A percentile compares a stretch with the other conserved stretches of the same genome.
Evolutionary conservation across 1,284 basidiomycete species (phyloP).

Genomic region (Ustilago hordei): DNA sequence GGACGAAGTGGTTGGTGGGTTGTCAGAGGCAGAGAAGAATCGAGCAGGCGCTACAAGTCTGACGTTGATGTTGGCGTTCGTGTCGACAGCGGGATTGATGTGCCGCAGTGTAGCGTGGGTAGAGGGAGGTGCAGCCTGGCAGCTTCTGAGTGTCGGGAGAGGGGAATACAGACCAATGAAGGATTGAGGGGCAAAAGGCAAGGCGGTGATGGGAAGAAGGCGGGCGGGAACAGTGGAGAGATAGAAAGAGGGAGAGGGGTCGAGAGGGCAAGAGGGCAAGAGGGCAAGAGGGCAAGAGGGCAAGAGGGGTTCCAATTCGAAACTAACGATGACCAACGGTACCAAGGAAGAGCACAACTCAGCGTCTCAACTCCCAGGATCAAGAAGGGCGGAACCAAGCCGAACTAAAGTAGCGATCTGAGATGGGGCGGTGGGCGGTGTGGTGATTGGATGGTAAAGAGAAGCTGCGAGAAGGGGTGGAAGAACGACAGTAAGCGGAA

Average conservation of each 20-base stretch:
- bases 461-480: not conserved
- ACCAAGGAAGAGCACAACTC: slow-evolving; percentile 7
- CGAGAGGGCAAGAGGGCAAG: not conserved
- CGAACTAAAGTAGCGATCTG: not conserved
- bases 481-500: not conserved
- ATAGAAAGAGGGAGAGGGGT: not conserved
- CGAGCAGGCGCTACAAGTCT: not conserved
- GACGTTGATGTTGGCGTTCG: not conserved
- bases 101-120: not conserved
- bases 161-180: not conserved
- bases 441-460: not conserved
- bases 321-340: slow-evolving; percentile 16
- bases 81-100: not conserved
- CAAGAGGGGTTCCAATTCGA: not conserved
- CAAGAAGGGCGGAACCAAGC: not conserved
- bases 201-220: not conserved
- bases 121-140: not conserved
- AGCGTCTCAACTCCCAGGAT: not conserved
- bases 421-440: not conserved
- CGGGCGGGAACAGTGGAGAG: not conserved
- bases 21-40: not conserved
- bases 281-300: too few species aligned
- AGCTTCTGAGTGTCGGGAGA: not conserved
- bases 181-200: not conserved
- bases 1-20: slow-evolving; percentile 1